Percentiles rank a stretch among this genome's conserved stretches.
Evolutionary conservation across 768 basidiomycete genomes (phyloP).

Genomic region (Vishniacozyma victoriae): DNA sequence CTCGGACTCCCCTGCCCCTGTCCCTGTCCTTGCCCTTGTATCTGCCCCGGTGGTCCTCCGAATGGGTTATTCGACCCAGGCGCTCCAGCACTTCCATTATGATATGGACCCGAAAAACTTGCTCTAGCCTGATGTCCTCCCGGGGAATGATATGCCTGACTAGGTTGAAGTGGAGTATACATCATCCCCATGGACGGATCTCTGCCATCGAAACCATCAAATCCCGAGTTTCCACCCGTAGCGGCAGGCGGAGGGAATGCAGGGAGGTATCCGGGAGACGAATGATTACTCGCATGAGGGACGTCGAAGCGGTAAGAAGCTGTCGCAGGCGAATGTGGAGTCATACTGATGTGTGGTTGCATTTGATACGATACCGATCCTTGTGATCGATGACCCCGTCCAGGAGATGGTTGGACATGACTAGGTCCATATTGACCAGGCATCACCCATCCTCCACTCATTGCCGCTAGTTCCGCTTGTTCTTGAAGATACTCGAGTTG

Average conservation of each 20-base stretch:
- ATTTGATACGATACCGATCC: slow-evolving; percentile 21
- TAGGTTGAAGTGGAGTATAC: slow-evolving; percentile 37
- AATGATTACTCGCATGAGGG: slow-evolving; percentile 18
- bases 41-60: slow-evolving; percentile 4
- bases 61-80: slow-evolving; percentile 19
- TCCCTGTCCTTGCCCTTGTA: slow-evolving; percentile 9
- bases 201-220: slow-evolving; percentile 29
- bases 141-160: not conserved
- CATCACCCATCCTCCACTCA: slow-evolving; percentile 33
- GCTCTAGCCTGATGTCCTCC: slow-evolving; percentile 25
- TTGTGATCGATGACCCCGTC: not conserved
- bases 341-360: slow-evolving; percentile 34
- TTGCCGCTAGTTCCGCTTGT: slow-evolving; percentile 59
- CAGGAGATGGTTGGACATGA: slow-evolving; percentile 7
- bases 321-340: slow-evolving; percentile 11
- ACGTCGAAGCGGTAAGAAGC: slow-evolving; percentile 2
- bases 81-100: slow-evolving; percentile 1
- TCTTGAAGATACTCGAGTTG: slow-evolving; percentile 88
- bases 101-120: slow-evolving; percentile 38
- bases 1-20: slow-evolving; percentile 21
- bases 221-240: not conserved
- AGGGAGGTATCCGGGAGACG: slow-evolving; percentile 17
- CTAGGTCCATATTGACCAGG: slow-evolving; percentile 18
- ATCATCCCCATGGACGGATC: slow-evolving; percentile 29
- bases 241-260: slow-evolving; percentile 34